Evolutionary conservation across 352 stramenopile genomes (phyloP).

Genomic region (Phytophthora cryptogea): DNA sequence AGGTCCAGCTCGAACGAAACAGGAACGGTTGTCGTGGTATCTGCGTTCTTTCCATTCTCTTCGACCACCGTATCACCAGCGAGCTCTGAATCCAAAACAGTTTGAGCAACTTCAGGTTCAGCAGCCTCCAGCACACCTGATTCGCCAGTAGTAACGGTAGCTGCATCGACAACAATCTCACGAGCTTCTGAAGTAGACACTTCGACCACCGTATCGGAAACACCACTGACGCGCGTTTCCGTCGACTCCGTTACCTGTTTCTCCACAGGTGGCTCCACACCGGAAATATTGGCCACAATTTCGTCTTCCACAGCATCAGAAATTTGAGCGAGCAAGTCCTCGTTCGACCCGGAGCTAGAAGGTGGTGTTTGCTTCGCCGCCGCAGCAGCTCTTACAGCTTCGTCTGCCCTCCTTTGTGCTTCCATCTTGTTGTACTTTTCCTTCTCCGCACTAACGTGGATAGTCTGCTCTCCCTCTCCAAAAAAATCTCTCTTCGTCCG

Average conservation of each 20-base stretch:
- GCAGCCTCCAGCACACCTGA: background rate
- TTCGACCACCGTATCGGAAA: background rate
- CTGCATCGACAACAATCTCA: conserved; percentile 4
- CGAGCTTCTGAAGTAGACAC: background rate
- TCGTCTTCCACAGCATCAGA: conserved; percentile 3
- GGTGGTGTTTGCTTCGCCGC: conserved; percentile 8
- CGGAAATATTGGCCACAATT: background rate
- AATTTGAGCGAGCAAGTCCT: conserved; percentile 7
- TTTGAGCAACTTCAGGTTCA: background rate
- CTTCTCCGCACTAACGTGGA: conserved; percentile 47
- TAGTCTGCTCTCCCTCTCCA: conserved; percentile 30
- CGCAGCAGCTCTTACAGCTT: conserved; percentile 1
- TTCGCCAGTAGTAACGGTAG: conserved; percentile 2
- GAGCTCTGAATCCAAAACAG: background rate
- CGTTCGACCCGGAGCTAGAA: conserved; percentile 19
- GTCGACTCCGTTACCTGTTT: conserved; percentile 4
- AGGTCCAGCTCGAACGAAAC: conserved; percentile 21
- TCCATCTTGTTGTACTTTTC: conserved; percentile 32
- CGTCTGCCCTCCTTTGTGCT: conserved; percentile 18
- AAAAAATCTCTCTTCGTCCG: conserved; percentile 30
- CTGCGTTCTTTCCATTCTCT: background rate
- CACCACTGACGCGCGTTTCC: background rate
- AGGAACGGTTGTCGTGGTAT: conserved; percentile 1
- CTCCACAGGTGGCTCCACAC: conserved; percentile 3
- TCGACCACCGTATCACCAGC: background rate